Evolutionary conservation across 2,329 filamentous ascomycete species (phyloP), one percentile per base, ranked within the genome.

Genomic region (Lecanicillium sp.): DNA sequence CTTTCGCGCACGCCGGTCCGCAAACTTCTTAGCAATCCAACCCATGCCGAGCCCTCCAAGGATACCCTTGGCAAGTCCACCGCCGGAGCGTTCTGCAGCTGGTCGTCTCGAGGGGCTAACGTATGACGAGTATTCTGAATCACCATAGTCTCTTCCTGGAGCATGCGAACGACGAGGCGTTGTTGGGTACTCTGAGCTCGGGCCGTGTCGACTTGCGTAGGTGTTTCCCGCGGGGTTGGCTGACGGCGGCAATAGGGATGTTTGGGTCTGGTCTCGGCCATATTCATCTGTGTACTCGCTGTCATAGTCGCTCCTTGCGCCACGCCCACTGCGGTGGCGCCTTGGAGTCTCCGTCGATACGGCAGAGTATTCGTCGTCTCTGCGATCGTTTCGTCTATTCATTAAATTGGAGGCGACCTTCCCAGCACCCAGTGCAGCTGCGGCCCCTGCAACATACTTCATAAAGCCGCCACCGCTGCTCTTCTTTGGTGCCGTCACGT

Each of bases 21-120:
- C 76, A 56, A 84, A 70, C 55, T 77, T 75, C 61, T 74, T 81
- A 6, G 76, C 74, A 34, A 88, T 62, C 65, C 81, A 84, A 8
- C 82, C 84, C 25, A 83, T 65, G 2, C 82, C 82, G 18, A 86
- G 59, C 2, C 79, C 68, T 8, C 74, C 79, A 36, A 81, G 53
- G 12, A 78, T 49, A 1, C 74, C 74, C 47, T 81, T 77, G 17
- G 69, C 71, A n/a, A 69, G 59, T 45, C 73, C 70, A 11, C 59
- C 51, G 47, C 60, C 40, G 69, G 61, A 6, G 45, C 60, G 15
- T 68, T 39, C 65, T 7, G 66, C 66, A 11, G 62, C 53, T 18
- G 68, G 66, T 32, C 74, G 72, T 39, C 71, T 68, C 32, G 81
- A 87, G 11, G 77, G 79, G 46, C 74, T 84, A 30, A 72, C 66